Percentiles rank a stretch among this genome's conserved stretches.
Conservation (phyloP, 2,329 filamentous ascomycete species). For the Endothia cerciana region DNA sequence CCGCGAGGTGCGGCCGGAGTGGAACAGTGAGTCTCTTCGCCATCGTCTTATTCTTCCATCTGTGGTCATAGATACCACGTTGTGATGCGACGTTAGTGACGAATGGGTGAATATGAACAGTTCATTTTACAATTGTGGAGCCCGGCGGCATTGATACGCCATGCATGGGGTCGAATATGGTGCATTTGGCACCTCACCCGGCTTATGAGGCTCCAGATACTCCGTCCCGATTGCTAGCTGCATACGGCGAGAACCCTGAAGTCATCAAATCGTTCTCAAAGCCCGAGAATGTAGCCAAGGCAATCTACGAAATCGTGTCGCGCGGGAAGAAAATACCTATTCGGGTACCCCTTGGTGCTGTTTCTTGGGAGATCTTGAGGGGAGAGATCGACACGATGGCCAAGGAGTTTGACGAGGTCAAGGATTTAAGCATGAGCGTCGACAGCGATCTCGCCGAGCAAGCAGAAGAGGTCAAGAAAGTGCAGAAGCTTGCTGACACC, state of each 20-base stretch:
- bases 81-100: not conserved
- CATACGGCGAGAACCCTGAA: constrained; percentile 35
- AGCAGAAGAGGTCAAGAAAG: not conserved
- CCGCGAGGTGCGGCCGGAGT: constrained; percentile 47
- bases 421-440: constrained; percentile 37
- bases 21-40: constrained; percentile 42
- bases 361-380: constrained; percentile 42
- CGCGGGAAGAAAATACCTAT: constrained; percentile 43
- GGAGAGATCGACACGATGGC: constrained; percentile 37
- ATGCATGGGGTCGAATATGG: constrained; percentile 38
- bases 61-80: no score
- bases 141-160: constrained; percentile 46
- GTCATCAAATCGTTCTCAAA: constrained; percentile 39
- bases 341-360: constrained; percentile 45
- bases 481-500: constrained; percentile 8
- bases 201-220: constrained; percentile 42
- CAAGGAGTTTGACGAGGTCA: constrained; percentile 41
- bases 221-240: constrained; percentile 38
- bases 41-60: no score
- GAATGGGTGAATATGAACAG: constrained; percentile 27
- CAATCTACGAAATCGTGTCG: constrained; percentile 42
- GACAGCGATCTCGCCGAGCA: constrained; percentile 26
- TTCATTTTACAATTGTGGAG: constrained; percentile 48
- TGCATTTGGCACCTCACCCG: constrained; percentile 43
- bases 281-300: constrained; percentile 40